Conservation (phyloP, 2,329 filamentous ascomycete species). For the Pseudovirgaria hyperparasitica region DNA sequence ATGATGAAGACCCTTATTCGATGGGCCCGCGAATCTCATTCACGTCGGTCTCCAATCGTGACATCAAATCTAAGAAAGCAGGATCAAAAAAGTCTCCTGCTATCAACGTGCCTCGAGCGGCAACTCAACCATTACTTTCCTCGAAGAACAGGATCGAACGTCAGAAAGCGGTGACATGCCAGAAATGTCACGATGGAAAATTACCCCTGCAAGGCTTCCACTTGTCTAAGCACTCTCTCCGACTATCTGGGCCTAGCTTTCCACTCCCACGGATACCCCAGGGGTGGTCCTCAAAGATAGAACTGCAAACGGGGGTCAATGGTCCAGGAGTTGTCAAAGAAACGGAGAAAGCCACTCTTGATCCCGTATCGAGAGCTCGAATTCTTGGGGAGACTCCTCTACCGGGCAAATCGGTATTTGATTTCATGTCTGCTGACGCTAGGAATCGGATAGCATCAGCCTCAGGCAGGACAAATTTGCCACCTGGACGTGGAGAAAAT, state of each 20-base stretch:
- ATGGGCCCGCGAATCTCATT: constrained; percentile 86
- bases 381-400: constrained; percentile 69
- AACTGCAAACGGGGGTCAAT: constrained; percentile 49
- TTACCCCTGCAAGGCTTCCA: constrained; percentile 71
- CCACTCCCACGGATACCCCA: constrained; percentile 54
- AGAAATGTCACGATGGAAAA: constrained; percentile 72
- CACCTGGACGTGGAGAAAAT: constrained; percentile 62
- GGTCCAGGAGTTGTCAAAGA: too few species aligned
- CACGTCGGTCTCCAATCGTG: constrained; percentile 65
- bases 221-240: constrained; percentile 40
- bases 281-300: constrained; percentile 53
- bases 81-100: constrained; percentile 20
- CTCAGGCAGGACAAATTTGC: constrained; percentile 65
- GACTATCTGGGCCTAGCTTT: constrained; percentile 36
- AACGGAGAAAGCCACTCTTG: constrained; percentile 64
- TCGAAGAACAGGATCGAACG: constrained; percentile 45
- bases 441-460: constrained; percentile 64
- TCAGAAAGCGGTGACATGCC: constrained; percentile 31
- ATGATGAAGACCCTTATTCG: constrained; percentile 89
- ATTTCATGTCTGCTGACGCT: constrained; percentile 69
- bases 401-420: constrained; percentile 89
- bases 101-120: constrained; percentile 44
- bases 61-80: constrained; percentile 56
- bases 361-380: constrained; percentile 64
- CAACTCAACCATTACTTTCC: constrained; percentile 60